Evolutionary conservation across 768 basidiomycete genomes (phyloP), one percentile per base, ranked within the genome.

Genomic region (Pulveroboletus sp.): DNA sequence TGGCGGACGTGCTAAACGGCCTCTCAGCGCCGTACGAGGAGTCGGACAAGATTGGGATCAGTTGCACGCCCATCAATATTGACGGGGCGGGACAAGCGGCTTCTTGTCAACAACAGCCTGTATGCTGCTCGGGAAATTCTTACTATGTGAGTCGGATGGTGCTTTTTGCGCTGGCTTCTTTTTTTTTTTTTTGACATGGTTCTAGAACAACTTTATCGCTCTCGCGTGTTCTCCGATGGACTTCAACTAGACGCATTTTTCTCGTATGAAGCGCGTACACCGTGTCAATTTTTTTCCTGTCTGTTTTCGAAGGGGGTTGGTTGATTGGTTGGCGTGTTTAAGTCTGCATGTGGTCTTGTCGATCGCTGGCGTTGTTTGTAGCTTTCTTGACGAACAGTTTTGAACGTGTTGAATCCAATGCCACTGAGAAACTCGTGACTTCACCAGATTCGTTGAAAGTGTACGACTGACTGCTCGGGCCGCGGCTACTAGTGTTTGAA

Each of bases 151-250:
- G 64, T 55, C 39, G 12, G 14, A 4, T n/a, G 13, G 35, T 27
- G 16, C 39, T 21, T 31, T 24, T 3, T 11, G n/a, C 16, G 1
- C 8, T 3, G 43, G n/a, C 21, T 20, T 6, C 16, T 33, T 29
- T 35, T 37, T n/a, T 7, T 20, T 13, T 19, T 6, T 16, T 27
- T 19, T 8, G 11, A n/a, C 16, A 11, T 40, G 20, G 23, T 34
- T 39, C 9, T 13, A 63, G 62, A 32, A 6, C 0, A 62, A 62
- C 17, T 33, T 33, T 4, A 16, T 64, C 49, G 62, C 59, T 35
- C 1, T 63, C 4, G 62, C 59, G 21, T 64, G 62, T 53, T 64
- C 62, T 44, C 62, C 62, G 35, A 21, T 56, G 7, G 14, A 62
- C 34, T 24, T 61, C 13, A 61, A 58, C 53, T 62, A 53, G 53